Conservation (phyloP, 176 grass and related monocot genomes). For the Urochloa ruziziensis region DNA sequence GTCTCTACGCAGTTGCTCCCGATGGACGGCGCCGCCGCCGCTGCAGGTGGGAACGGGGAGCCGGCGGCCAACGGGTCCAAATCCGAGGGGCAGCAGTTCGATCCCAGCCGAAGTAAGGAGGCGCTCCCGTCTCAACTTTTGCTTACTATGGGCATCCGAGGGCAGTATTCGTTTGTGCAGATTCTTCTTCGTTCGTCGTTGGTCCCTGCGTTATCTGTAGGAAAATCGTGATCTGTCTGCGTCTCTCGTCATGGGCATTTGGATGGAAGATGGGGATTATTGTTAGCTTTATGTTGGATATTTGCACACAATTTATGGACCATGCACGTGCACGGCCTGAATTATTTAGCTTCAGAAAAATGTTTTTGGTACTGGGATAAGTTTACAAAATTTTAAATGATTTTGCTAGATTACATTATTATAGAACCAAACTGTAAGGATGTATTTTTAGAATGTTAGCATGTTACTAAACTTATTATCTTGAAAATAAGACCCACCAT, state of each 20-base stretch:
- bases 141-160: no score
- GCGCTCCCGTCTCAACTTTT: not conserved
- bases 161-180: not conserved
- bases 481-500: not conserved
- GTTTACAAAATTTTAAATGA: not conserved
- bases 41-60: not conserved
- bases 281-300: not conserved
- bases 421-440: not conserved
- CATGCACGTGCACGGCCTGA: not conserved
- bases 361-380: not conserved
- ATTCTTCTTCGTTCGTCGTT: not conserved
- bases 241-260: not conserved
- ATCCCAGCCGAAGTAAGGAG: slow-evolving; percentile 77
- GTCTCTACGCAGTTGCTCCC: not conserved
- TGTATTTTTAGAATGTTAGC: not conserved
- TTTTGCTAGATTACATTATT: not conserved
- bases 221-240: not conserved
- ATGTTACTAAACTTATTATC: slow-evolving; percentile 13
- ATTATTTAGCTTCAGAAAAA: not conserved
- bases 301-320: not conserved
- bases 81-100: slow-evolving; percentile 44
- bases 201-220: not conserved
- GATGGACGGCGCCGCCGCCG: slow-evolving; percentile 13
- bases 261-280: not conserved
- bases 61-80: slow-evolving; percentile 29